Percentiles rank a stretch among this genome's conserved stretches.
These are phyloP conservation scores for Globisporangium spinosum DNA, from an alignment of 352 stramenopile genomes.

Conservation along the genomic window DNA sequence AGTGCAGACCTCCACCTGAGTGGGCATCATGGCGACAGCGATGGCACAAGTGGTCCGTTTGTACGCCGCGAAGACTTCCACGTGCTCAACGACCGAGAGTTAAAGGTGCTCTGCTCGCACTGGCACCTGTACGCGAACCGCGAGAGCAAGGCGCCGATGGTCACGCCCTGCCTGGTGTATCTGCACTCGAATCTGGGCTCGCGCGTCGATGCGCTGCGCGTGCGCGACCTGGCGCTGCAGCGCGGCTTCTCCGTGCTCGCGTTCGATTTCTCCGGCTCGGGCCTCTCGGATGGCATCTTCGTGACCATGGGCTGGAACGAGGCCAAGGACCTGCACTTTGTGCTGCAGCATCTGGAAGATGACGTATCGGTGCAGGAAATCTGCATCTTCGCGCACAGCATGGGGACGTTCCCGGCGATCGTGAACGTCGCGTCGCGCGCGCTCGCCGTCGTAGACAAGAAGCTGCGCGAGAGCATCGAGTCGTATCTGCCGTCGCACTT, in stretches of 20 bases:
- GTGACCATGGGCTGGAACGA: conserved; percentile 88
- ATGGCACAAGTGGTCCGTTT: conserved; percentile 3
- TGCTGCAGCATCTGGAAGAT: conserved; percentile 58
- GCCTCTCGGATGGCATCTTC: conserved; percentile 73
- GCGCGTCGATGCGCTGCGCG: conserved; percentile 58
- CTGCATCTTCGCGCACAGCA: conserved; percentile 79
- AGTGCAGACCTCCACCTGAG: background rate
- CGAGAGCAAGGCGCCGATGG: conserved; percentile 16
- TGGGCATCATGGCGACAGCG: conserved; percentile 18
- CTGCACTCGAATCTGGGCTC: conserved; percentile 84
- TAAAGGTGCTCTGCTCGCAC: conserved; percentile 67
- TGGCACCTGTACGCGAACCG: conserved; percentile 55
- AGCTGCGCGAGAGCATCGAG: conserved; percentile 50
- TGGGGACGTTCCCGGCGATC: conserved; percentile 77
- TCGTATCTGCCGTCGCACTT: conserved; percentile 52
- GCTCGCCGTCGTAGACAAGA: conserved; percentile 39
- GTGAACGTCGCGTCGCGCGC: conserved; percentile 68
- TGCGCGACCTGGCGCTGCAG: conserved; percentile 57
- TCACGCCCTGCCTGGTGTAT: conserved; percentile 66
- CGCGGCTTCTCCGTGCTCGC: conserved; percentile 74
- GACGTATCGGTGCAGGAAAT: conserved; percentile 49
- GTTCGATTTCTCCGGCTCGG: conserved; percentile 83
- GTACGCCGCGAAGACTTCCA: conserved; percentile 54
- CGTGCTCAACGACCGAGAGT: conserved; percentile 64
- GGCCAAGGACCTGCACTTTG: conserved; percentile 58